Evolutionary conservation across 768 basidiomycete genomes (phyloP).

Genomic region (Macrolepiota albuminosa): DNA sequence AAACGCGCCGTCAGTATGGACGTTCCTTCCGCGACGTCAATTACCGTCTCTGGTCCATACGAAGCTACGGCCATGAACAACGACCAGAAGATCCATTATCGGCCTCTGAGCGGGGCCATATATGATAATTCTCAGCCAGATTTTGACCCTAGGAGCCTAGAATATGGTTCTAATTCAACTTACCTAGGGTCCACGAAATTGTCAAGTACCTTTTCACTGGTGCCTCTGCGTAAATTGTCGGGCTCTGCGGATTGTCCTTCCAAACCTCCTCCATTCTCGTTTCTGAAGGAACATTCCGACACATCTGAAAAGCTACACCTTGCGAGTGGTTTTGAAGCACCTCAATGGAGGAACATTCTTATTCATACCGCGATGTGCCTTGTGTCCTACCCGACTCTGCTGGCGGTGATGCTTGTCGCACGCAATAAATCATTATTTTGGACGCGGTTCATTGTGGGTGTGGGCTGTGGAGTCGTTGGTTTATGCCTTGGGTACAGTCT

Average conservation of each 20-base stretch:
- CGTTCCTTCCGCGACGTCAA: neutral
- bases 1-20: neutral
- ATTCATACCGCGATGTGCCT: slow-evolving; percentile 28
- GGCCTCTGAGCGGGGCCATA: slow-evolving; percentile 7
- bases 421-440: slow-evolving; percentile 31
- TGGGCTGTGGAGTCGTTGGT: slow-evolving; percentile 30
- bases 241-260: slow-evolving; percentile 1
- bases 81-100: slow-evolving; percentile 6
- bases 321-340: slow-evolving; percentile 26
- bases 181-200: neutral
- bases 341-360: slow-evolving; percentile 25
- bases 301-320: slow-evolving; percentile 22
- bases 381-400: slow-evolving; percentile 28
- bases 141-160: slow-evolving; percentile 8
- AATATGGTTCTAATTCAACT: neutral
- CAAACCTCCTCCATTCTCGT: slow-evolving; percentile 12
- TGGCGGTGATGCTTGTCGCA: slow-evolving; percentile 25
- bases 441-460: slow-evolving; percentile 32
- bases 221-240: slow-evolving; percentile 4
- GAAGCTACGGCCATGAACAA: slow-evolving; percentile 1
- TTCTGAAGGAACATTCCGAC: slow-evolving; percentile 7
- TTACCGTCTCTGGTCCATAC: neutral
- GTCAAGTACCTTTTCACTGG: neutral
- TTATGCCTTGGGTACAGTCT: slow-evolving; percentile 27
- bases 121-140: slow-evolving; percentile 9